Evolutionary conservation across 2,329 filamentous ascomycete genomes (phyloP), one percentile per base, ranked within the genome.

Genomic region (Apiospora kogelbergensis): DNA sequence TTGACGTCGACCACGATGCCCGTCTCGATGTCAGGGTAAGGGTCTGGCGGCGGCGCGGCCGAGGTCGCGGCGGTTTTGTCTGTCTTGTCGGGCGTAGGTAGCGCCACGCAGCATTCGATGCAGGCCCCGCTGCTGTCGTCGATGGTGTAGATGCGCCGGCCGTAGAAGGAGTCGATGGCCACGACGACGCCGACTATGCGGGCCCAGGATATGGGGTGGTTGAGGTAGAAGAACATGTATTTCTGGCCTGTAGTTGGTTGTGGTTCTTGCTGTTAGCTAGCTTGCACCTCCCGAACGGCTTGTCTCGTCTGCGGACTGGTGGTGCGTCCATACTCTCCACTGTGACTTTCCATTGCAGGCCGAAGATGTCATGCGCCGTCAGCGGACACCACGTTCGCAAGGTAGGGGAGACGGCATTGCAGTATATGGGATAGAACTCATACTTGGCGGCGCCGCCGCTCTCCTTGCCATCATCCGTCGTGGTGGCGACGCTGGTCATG

Each of bases 161-260:
- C 79, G 44, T 74, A 71, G 68, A 82, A 86, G 26, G 89, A 84
- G 71, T 89, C 85, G 44, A 89, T 80, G 15, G 86, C 88, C 68
- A 94, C 89, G 26, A 95, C 85, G 10, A 94, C 79, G 40, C 93
- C 93, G 9, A 89, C 86, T 41, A 95, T 79, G 71, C 90, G 89
- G 67, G 93, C 87, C 88, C 90, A 95, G 84, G 89, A 89, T 73
- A 95, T 89, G 0, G 93, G 93, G 73, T 95, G 89, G 78, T 94
- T 95, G 65, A 84, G 80, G 80, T 90, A 85, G 79, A 94, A 94
- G 76, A 85, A 90, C 42, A 90, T 68, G n/a, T 71, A 82, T 71
- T 85, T 81, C 74, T 88, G 85, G 65, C 84, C 86, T 83, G 67
- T 15, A 1, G 6, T 15, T 26, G 42, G 42, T 17, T 7, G 30